Percentiles rank a stretch among this genome's conserved stretches.
These are phyloP conservation scores for Trapa incisa DNA, from an alignment of 345 rosid genomes.

Conservation along the genomic window DNA sequence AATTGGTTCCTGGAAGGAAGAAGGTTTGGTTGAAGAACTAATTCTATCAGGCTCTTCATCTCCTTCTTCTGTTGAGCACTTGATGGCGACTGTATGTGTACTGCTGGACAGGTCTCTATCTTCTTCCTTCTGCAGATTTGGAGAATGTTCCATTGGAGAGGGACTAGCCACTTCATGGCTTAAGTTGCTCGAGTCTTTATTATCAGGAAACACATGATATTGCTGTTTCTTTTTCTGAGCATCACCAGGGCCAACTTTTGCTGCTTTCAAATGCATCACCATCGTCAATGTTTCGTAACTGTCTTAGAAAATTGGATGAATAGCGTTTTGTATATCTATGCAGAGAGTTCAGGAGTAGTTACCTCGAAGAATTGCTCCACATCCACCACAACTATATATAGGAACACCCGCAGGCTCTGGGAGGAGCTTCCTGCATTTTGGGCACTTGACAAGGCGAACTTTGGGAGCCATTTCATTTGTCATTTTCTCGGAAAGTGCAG, in stretches of 20 bases:
- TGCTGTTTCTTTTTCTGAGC: slow-evolving; percentile 5
- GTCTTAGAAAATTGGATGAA: background rate
- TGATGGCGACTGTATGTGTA: background rate
- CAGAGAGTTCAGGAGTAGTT: background rate
- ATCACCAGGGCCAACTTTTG: slow-evolving; percentile 1
- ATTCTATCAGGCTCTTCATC: background rate
- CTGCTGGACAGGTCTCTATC: slow-evolving; percentile 2
- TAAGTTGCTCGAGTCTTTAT: background rate
- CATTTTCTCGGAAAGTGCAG: background rate
- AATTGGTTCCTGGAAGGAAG: background rate
- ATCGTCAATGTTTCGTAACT: background rate
- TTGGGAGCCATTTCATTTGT: slow-evolving; percentile 6
- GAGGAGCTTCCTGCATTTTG: slow-evolving; percentile 14
- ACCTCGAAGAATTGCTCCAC: slow-evolving; percentile 15
- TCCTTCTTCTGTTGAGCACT: background rate
- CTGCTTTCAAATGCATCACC: background rate
- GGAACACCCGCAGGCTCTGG: slow-evolving; percentile 9
- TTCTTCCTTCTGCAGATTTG: slow-evolving; percentile 1
- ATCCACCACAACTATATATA: slow-evolving; percentile 15
- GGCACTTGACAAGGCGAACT: slow-evolving; percentile 12
- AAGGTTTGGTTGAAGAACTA: slow-evolving; percentile 1
- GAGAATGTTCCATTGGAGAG: background rate
- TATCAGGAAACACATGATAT: background rate
- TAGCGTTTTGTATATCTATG: background rate
- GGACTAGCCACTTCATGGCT: slow-evolving; percentile 3